A percentile compares a stretch with the other conserved stretches of the same genome.
Evolutionary conservation across 495 filamentous ascomycete genomes (phyloP).

Genomic region (Daldinia concentrica): DNA sequence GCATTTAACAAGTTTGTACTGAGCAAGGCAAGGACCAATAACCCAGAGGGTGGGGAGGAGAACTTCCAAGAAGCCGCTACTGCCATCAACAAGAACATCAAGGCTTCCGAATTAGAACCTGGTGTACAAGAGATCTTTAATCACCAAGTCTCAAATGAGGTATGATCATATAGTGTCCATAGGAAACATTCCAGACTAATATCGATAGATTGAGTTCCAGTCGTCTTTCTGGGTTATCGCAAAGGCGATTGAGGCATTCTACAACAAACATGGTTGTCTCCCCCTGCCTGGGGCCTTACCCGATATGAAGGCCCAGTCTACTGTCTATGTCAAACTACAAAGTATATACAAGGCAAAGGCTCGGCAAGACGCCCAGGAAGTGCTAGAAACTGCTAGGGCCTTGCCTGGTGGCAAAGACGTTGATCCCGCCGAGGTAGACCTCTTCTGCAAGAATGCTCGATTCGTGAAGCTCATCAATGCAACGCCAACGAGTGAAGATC

Average conservation of each 20-base stretch:
- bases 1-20: constrained; percentile 78
- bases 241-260: constrained; percentile 79
- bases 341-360: constrained; percentile 95
- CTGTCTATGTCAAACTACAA: constrained; percentile 90
- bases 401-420: constrained; percentile 65
- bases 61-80: constrained; percentile 94
- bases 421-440: constrained; percentile 80
- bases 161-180: constrained; percentile 45
- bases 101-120: constrained; percentile 66
- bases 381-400: constrained; percentile 72
- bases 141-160: constrained; percentile 59
- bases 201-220: constrained; percentile 51
- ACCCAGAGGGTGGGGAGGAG: constrained; percentile 90
- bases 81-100: constrained; percentile 85
- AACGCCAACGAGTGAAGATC: constrained; percentile 41
- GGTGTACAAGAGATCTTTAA: constrained; percentile 81
- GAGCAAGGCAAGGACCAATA: constrained; percentile 72
- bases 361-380: constrained; percentile 78
- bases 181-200: constrained; percentile 33
- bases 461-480: constrained; percentile 85
- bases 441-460: constrained; percentile 95
- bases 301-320: constrained; percentile 97
- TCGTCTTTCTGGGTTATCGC: constrained; percentile 90
- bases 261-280: constrained; percentile 71
- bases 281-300: constrained; percentile 89